Evolutionary conservation across 345 rosid species (phyloP).

Genomic region (Abelmoschus esculentus): DNA sequence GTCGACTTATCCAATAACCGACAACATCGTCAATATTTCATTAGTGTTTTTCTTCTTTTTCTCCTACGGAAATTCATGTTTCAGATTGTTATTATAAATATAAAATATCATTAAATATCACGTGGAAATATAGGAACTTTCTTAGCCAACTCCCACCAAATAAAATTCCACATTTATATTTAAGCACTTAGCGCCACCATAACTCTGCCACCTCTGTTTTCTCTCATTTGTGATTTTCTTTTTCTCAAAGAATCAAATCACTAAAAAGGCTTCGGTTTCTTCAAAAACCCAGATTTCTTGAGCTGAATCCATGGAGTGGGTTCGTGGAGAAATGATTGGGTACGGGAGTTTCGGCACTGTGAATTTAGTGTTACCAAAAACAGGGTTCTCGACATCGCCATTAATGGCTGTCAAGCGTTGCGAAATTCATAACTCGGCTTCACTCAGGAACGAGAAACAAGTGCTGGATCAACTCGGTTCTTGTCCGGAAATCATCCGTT

Average conservation of each 20-base stretch:
- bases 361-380: conserved; percentile 34
- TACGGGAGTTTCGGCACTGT: conserved; percentile 60
- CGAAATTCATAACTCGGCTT: conserved; percentile 22
- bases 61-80: neutral
- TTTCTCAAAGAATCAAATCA: neutral
- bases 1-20: neutral
- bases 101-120: conserved; percentile 33
- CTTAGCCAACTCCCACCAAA: neutral
- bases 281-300: neutral
- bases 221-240: neutral
- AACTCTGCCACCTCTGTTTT: conserved; percentile 7
- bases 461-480: conserved; percentile 32
- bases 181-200: conserved; percentile 14
- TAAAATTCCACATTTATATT: conserved; percentile 3
- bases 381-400: conserved; percentile 22
- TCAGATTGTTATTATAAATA: conserved; percentile 2
- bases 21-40: neutral
- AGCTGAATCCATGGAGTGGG: conserved; percentile 43
- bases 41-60: neutral
- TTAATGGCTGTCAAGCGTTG: conserved; percentile 66
- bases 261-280: neutral
- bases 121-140: conserved; percentile 35
- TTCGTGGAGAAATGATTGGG: conserved; percentile 62
- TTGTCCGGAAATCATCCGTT: conserved; percentile 42
- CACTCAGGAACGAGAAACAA: conserved; percentile 48